A percentile compares a stretch with the other conserved stretches of the same genome.
phyloP scores from a whole-genome alignment of 148 eudicot species.

The Vaccinium myrtillus region DNA sequence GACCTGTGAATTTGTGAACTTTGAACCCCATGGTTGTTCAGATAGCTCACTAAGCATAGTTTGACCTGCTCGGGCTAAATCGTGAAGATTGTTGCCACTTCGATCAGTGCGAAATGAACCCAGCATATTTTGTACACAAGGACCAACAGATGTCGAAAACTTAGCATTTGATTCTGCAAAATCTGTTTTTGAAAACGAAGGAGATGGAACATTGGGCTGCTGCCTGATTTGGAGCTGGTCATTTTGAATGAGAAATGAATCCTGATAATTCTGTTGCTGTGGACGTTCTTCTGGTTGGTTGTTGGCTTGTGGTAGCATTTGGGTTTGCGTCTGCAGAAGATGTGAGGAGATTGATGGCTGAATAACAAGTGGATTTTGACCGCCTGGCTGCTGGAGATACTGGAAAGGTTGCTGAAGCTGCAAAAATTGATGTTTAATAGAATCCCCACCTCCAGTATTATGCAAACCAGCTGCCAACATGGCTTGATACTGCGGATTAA shows the following conservation, averaged over 20 bases:
- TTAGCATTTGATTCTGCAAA: slow-evolving; percentile 39
- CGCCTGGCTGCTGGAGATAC: slow-evolving; percentile 61
- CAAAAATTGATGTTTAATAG: slow-evolving; percentile 63
- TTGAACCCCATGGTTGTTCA: slow-evolving; percentile 59
- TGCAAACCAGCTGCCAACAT: slow-evolving; percentile 74
- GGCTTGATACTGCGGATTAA: slow-evolving; percentile 86
- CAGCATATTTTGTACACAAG: slow-evolving; percentile 55
- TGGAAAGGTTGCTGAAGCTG: slow-evolving; percentile 87
- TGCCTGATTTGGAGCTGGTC: slow-evolving; percentile 58
- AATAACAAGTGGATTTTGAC: slow-evolving; percentile 47
- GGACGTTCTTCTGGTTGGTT: slow-evolving; percentile 45
- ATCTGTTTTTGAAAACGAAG: slow-evolving; percentile 61
- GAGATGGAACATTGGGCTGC: slow-evolving; percentile 43
- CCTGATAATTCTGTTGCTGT: slow-evolving; percentile 53
- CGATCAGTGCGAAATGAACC: slow-evolving; percentile 60
- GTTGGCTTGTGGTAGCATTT: slow-evolving; percentile 48
- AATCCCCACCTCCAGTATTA: slow-evolving; percentile 57
- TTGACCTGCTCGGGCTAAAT: slow-evolving; percentile 51
- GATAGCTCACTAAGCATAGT: slow-evolving; percentile 49
- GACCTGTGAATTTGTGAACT: slow-evolving; percentile 48
- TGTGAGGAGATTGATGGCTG: slow-evolving; percentile 60
- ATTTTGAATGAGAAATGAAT: slow-evolving; percentile 50
- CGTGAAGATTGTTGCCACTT: slow-evolving; percentile 58
- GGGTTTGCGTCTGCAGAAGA: slow-evolving; percentile 62
- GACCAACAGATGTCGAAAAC: slow-evolving; percentile 42